phyloP scores from a whole-genome alignment of 169 alveolate species.

The Plasmodium berghei region DNA sequence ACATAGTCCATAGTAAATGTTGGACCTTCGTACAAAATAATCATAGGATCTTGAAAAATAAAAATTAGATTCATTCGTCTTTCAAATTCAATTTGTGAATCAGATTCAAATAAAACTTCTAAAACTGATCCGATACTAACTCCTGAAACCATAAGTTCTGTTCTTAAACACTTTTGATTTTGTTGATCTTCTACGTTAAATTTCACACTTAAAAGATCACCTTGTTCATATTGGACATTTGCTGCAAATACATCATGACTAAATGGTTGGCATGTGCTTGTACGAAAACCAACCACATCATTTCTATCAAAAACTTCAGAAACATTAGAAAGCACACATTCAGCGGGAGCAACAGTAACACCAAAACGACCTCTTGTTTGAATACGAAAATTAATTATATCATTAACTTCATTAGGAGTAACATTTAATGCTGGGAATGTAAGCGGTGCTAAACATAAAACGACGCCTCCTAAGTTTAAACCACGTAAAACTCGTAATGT shows the following conservation, averaged over 20 bases:
- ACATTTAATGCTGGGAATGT: constrained; percentile 86
- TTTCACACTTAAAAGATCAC: constrained; percentile 87
- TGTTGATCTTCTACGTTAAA: constrained; percentile 88
- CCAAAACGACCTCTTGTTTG: constrained; percentile 92
- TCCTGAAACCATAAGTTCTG: constrained; percentile 92
- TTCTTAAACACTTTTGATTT: constrained; percentile 88
- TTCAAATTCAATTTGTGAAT: constrained; percentile 88
- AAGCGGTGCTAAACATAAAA: constrained; percentile 90
- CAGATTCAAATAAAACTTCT: constrained; percentile 91
- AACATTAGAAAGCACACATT: constrained; percentile 88
- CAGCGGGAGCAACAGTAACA: constrained; percentile 94
- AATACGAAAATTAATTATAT: constrained; percentile 86
- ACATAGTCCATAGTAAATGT: constrained; percentile 83
- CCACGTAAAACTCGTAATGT: constrained; percentile 86
- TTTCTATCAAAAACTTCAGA: constrained; percentile 91
- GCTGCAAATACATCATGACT: constrained; percentile 88
- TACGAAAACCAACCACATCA: constrained; percentile 93
- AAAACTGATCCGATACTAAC: constrained; percentile 93
- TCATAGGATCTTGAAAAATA: constrained; percentile 89
- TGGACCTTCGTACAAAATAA: constrained; percentile 87
- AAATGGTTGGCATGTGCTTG: constrained; percentile 84
- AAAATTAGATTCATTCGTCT: constrained; percentile 91
- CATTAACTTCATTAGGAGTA: constrained; percentile 79
- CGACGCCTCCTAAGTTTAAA: constrained; percentile 90
- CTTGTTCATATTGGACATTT: constrained; percentile 85